Evolutionary conservation across 371 early-diverging fungal genomes (phyloP).

Genomic region (Neoconidiobolus thromboides): DNA sequence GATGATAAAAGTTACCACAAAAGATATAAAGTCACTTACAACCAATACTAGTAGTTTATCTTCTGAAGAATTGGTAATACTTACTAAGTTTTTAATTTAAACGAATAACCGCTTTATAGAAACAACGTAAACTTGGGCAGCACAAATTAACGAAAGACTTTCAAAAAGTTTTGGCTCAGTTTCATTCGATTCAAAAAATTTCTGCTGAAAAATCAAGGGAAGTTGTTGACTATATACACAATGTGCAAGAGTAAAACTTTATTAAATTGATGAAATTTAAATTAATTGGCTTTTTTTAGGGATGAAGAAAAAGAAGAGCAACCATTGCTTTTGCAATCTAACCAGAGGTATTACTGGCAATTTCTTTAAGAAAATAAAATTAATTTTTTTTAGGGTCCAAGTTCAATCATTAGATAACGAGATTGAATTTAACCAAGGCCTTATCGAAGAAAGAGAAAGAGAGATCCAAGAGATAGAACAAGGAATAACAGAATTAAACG

Average conservation of each 20-base stretch:
- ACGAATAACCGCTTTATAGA: constrained; percentile 15
- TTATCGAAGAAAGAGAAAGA: constrained; percentile 83
- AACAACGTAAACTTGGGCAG: constrained; percentile 55
- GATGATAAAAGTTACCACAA: constrained; percentile 56
- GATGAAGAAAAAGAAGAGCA: constrained; percentile 1
- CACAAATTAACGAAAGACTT: constrained; percentile 81
- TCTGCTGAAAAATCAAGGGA: constrained; percentile 75
- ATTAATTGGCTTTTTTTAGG: background rate
- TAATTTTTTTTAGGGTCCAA: constrained; percentile 23
- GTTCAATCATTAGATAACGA: constrained; percentile 69
- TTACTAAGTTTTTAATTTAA: background rate
- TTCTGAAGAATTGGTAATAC: background rate
- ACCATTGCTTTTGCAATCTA: background rate
- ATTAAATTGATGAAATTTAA: background rate
- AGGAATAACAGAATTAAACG: constrained; percentile 80
- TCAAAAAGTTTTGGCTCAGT: constrained; percentile 69
- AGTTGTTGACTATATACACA: constrained; percentile 42
- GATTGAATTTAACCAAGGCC: constrained; percentile 73
- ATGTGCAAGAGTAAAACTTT: background rate
- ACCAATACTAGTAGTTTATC: background rate
- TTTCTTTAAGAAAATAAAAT: background rate
- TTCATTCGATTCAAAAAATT: constrained; percentile 61
- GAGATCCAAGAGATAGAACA: constrained; percentile 84
- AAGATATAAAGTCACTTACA: constrained; percentile 47
- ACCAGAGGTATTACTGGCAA: constrained; percentile 1